These are phyloP conservation scores for Pterocarpus macrocarpus DNA, from an alignment of 306 rosid species.

Conservation along the genomic window DNA sequence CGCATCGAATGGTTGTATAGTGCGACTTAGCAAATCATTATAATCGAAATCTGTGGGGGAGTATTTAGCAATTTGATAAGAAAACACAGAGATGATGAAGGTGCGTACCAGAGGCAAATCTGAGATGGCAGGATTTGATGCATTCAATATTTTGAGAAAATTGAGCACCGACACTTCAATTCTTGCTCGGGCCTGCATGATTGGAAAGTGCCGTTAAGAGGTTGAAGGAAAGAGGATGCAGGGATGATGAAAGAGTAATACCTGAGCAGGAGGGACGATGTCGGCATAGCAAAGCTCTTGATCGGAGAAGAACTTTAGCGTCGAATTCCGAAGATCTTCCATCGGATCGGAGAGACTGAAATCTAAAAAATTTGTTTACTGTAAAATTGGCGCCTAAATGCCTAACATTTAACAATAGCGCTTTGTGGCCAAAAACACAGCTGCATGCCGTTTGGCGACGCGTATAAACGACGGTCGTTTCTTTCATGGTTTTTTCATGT, in stretches of 20 bases:
- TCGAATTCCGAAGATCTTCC: constrained; percentile 62
- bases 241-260: constrained; percentile 35
- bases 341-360: constrained; percentile 24
- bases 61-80: not conserved
- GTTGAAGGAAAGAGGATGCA: not conserved
- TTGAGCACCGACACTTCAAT: constrained; percentile 88
- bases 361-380: not conserved
- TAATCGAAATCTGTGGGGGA: not conserved
- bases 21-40: not conserved
- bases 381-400: constrained; percentile 46
- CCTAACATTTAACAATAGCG: not conserved
- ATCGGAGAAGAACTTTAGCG: constrained; percentile 80
- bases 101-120: constrained; percentile 81
- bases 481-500: too few relatives aligned
- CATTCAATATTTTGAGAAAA: constrained; percentile 76
- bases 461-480: too few relatives aligned
- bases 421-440: too few relatives aligned
- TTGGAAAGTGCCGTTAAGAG: not conserved
- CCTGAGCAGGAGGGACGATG: constrained; percentile 70
- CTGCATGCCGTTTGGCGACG: too few relatives aligned
- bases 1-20: not conserved
- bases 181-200: constrained; percentile 73
- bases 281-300: constrained; percentile 82
- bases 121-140: constrained; percentile 81
- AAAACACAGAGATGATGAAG: not conserved